These are phyloP conservation scores for Rhizophlyctis rosea DNA, from an alignment of 192 early-diverging fungal genomes.

Conservation along the genomic window DNA sequence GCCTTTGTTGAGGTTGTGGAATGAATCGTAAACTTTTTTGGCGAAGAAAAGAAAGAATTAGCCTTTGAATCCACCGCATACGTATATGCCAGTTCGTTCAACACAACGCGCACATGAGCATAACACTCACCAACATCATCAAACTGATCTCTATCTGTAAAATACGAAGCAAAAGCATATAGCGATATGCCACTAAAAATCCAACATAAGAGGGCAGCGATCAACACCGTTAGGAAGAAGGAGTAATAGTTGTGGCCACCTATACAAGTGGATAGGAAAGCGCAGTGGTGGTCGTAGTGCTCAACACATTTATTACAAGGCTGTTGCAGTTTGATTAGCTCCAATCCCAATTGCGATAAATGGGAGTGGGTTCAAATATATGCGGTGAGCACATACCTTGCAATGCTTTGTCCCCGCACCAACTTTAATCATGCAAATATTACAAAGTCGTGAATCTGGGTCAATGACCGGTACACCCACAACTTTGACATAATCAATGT, in stretches of 20 bases:
- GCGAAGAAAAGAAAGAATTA: no score
- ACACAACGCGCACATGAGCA: no score
- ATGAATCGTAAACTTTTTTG: no score
- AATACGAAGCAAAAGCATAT: constrained; percentile 38
- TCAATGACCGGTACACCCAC: constrained; percentile 49
- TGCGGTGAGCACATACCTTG: constrained; percentile 26
- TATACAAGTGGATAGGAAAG: constrained; percentile 45
- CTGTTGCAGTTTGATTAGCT: constrained; percentile 9
- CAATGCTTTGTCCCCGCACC: constrained; percentile 43
- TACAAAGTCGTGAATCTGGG: constrained; percentile 35
- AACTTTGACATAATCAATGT: constrained; percentile 44
- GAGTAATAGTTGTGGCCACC: constrained; percentile 39
- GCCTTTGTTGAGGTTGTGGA: no score
- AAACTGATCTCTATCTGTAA: constrained; percentile 19
- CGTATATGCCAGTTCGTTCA: no score
- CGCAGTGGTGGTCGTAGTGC: constrained; percentile 50
- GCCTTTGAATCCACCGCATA: no score
- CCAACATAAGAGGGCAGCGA: constrained; percentile 14
- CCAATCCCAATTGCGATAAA: neutral
- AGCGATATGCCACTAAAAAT: constrained; percentile 12
- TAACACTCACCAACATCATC: neutral
- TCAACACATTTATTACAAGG: constrained; percentile 57
- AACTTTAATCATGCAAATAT: constrained; percentile 48
- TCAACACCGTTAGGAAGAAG: constrained; percentile 30
- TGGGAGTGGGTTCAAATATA: neutral